A percentile compares a stretch with the other conserved stretches of the same genome.
phyloP scores from a whole-genome alignment of 257 asterid genomes.

The Avicennia marina region DNA sequence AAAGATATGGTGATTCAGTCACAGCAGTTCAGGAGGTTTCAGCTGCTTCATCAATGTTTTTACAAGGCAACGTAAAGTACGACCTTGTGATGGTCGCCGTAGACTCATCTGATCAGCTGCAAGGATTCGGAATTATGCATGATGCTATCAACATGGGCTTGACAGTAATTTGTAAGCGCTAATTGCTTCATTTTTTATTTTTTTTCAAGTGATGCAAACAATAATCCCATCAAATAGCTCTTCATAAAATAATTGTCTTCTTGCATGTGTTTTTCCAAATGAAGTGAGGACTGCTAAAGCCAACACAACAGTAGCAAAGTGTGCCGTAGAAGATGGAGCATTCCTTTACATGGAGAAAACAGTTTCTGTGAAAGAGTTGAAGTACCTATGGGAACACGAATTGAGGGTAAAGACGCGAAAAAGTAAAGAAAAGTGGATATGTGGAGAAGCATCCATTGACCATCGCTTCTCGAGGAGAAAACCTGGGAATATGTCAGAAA shows the following conservation, averaged over 20 bases:
- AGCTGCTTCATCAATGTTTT: conserved; percentile 17
- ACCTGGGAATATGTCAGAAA: neutral
- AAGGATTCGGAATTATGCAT: conserved; percentile 15
- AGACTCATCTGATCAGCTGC: neutral
- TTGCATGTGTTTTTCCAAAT: neutral
- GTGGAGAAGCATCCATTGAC: neutral
- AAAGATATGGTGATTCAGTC: conserved; percentile 16
- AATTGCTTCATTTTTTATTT: neutral
- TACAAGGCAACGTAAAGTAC: neutral
- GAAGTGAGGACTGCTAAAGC: conserved; percentile 21
- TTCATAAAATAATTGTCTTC: no score
- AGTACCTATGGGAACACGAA: conserved; percentile 26
- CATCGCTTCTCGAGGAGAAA: neutral
- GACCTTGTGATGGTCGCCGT: conserved; percentile 24
- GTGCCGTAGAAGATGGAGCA: conserved; percentile 28
- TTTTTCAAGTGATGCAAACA: no score
- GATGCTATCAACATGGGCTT: conserved; percentile 10
- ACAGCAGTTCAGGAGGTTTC: conserved; percentile 12
- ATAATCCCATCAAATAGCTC: no score
- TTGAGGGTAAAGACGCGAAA: conserved; percentile 15
- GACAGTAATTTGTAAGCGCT: conserved; percentile 15
- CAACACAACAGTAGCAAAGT: conserved; percentile 8
- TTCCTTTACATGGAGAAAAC: conserved; percentile 25
- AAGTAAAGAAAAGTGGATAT: conserved; percentile 5
- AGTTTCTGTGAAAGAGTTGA: neutral